Percentiles rank a stretch among this genome's conserved stretches.
These are phyloP conservation scores for Ceratocystis ficicola DNA, from an alignment of 2,329 filamentous ascomycete genomes.

Conservation along the genomic window DNA sequence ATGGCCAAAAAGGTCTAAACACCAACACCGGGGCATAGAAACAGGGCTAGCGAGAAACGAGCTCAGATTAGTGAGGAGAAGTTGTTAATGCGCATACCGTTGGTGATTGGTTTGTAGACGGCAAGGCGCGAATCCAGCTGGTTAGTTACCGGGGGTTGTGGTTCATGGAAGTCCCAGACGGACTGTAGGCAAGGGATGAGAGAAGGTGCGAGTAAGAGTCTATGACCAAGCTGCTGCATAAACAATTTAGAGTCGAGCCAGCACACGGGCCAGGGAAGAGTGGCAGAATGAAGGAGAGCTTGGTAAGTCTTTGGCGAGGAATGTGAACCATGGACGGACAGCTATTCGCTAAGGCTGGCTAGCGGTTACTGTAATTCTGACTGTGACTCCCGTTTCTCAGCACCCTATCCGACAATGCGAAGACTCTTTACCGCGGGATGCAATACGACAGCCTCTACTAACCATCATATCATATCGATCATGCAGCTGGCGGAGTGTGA, in stretches of 20 bases:
- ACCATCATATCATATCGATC: neutral
- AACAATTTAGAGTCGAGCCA: neutral
- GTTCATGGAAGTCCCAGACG: too few species aligned
- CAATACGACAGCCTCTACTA: neutral
- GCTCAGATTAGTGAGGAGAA: neutral
- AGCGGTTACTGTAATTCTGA: neutral
- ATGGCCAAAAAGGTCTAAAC: neutral
- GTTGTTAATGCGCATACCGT: neutral
- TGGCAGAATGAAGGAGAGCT: neutral
- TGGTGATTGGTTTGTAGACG: neutral
- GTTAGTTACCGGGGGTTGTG: neutral
- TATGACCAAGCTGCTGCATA: neutral
- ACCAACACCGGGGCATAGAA: neutral
- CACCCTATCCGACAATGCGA: neutral
- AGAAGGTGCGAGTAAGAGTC: neutral
- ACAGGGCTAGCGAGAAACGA: neutral
- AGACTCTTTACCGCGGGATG: neutral
- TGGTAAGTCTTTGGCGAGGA: neutral
- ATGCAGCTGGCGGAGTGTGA: neutral
- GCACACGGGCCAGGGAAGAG: constrained; percentile 1
- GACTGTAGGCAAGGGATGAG: neutral
- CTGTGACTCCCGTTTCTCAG: neutral
- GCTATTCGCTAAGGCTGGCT: neutral
- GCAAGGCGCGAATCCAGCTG: neutral
- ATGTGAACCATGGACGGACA: neutral